A percentile compares a stretch with the other conserved stretches of the same genome.
phyloP scores from a whole-genome alignment of 495 filamentous ascomycete species.

The Aspergillus carlsbadensis region DNA sequence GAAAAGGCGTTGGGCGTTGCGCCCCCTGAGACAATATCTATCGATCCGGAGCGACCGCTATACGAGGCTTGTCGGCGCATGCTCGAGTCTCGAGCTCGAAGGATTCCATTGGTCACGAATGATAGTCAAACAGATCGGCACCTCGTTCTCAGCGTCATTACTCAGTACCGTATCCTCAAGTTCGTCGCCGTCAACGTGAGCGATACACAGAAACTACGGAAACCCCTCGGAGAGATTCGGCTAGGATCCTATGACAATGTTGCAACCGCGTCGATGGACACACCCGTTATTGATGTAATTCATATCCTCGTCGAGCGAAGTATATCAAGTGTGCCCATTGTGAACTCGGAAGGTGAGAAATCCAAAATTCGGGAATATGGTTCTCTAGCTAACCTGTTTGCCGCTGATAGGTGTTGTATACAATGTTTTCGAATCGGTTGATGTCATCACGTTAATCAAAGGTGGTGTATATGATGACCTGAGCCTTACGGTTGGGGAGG shows the following conservation, averaged over 20 bases:
- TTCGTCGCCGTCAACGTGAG: constrained; percentile 97
- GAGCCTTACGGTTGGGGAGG: constrained; percentile 82
- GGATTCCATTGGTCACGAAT: constrained; percentile 90
- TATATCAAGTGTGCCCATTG: constrained; percentile 92
- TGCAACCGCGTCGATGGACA: constrained; percentile 84
- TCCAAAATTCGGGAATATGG: neutral
- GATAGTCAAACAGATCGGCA: constrained; percentile 92
- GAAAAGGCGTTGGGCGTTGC: constrained; percentile 88
- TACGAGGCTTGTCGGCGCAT: constrained; percentile 95
- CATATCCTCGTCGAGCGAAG: constrained; percentile 88
- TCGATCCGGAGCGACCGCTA: constrained; percentile 82
- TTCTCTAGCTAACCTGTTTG: neutral
- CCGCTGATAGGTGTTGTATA: constrained; percentile 64
- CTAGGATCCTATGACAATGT: constrained; percentile 83
- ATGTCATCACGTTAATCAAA: constrained; percentile 94
- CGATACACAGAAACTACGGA: constrained; percentile 85
- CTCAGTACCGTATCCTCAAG: constrained; percentile 96
- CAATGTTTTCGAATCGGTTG: constrained; percentile 97
- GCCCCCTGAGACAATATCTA: constrained; percentile 92
- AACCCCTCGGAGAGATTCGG: constrained; percentile 79
- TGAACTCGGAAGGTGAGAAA: constrained; percentile 70
- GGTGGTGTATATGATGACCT: constrained; percentile 91
- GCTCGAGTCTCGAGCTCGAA: constrained; percentile 86
- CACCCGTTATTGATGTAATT: constrained; percentile 92
- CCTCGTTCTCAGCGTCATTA: constrained; percentile 94